These are phyloP conservation scores for Stentor coeruleus DNA, from an alignment of 73 alveolate genomes.

Conservation along the genomic window DNA sequence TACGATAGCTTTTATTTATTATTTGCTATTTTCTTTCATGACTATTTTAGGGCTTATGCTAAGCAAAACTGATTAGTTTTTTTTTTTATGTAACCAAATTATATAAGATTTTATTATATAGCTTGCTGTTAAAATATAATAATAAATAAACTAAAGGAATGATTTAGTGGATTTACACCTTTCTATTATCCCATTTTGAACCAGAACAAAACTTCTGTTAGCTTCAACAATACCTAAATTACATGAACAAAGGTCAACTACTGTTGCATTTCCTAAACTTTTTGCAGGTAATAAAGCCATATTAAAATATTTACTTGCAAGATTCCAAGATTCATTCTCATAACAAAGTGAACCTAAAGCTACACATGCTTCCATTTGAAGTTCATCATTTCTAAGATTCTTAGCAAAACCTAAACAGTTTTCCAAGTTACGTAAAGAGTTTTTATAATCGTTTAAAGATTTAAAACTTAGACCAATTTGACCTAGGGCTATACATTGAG, in stretches of 20 bases:
- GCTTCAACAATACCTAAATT: conserved; percentile 62
- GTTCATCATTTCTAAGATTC: conserved; percentile 37
- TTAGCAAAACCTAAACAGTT: conserved; percentile 46
- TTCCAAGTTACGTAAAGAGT: conserved; percentile 48
- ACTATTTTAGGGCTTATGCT: too few relatives aligned
- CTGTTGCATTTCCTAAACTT: conserved; percentile 36
- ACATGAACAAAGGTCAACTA: conserved; percentile 59
- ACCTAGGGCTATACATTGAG: conserved; percentile 70
- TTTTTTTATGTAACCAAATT: too few relatives aligned
- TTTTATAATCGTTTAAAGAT: conserved; percentile 29
- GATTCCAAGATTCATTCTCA: conserved; percentile 35
- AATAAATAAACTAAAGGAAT: too few relatives aligned
- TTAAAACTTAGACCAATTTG: conserved; percentile 58
- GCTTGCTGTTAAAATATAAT: too few relatives aligned
- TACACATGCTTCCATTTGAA: conserved; percentile 52
- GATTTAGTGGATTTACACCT: too few relatives aligned
- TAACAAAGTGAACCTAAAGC: conserved; percentile 49
- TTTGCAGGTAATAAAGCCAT: conserved; percentile 42
- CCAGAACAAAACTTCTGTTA: conserved; percentile 21
- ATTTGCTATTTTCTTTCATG: neutral
- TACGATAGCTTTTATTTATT: neutral
- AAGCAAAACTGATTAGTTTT: too few relatives aligned
- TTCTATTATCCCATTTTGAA: too few relatives aligned
- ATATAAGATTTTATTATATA: too few relatives aligned
- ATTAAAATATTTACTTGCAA: conserved; percentile 38